Evolutionary conservation across 371 early-diverging fungal species (phyloP).

Genomic region (Mucor indicus): DNA sequence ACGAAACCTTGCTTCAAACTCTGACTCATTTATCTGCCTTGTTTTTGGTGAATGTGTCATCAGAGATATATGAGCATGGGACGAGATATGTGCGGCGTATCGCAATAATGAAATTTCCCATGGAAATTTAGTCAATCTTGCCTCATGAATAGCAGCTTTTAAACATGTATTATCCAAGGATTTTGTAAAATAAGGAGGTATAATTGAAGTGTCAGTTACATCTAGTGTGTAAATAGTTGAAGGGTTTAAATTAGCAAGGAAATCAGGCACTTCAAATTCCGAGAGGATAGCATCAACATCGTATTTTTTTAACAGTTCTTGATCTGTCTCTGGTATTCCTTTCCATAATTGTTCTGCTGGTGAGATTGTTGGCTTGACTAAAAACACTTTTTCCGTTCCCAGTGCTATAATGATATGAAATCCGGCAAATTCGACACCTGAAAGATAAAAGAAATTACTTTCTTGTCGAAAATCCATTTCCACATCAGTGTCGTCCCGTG

Average conservation of each 20-base stretch:
- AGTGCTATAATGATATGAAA: slow-evolving; percentile 49
- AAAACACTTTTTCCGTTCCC: slow-evolving; percentile 26
- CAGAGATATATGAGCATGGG: slow-evolving; percentile 49
- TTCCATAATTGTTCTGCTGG: slow-evolving; percentile 50
- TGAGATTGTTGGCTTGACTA: slow-evolving; percentile 46
- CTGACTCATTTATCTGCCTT: slow-evolving; percentile 34
- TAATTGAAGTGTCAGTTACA: slow-evolving; percentile 6
- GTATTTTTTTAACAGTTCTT: slow-evolving; percentile 38
- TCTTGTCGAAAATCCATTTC: slow-evolving; percentile 57
- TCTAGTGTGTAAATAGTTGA: slow-evolving; percentile 25
- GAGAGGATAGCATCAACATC: slow-evolving; percentile 48
- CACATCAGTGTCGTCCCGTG: slow-evolving; percentile 51
- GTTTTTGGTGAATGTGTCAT: slow-evolving; percentile 18
- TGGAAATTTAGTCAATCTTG: slow-evolving; percentile 51
- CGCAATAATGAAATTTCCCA: slow-evolving; percentile 51
- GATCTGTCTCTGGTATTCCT: slow-evolving; percentile 38
- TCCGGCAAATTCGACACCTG: slow-evolving; percentile 54
- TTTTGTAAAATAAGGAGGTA: neutral
- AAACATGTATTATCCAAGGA: slow-evolving; percentile 11
- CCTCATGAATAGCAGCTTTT: slow-evolving; percentile 35
- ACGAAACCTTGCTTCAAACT: slow-evolving; percentile 46
- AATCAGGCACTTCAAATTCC: slow-evolving; percentile 20
- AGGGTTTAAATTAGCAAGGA: slow-evolving; percentile 29
- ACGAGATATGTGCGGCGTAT: slow-evolving; percentile 30
- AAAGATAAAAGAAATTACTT: slow-evolving; percentile 56